phyloP scores from a whole-genome alignment of 352 stramenopile genomes.

The Phytophthora meadii region DNA sequence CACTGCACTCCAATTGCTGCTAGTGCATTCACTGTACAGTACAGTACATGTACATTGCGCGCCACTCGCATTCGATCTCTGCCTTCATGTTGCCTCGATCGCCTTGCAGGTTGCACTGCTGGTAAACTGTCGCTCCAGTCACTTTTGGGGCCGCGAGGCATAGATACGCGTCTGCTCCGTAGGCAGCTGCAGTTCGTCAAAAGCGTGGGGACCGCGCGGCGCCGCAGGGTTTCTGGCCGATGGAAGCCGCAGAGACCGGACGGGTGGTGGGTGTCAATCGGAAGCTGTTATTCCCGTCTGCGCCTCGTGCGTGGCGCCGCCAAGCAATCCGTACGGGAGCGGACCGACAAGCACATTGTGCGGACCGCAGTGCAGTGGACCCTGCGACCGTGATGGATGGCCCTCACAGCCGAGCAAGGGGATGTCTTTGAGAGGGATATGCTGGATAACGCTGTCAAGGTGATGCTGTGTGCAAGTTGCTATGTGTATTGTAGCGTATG shows the following conservation, averaged over 20 bases:
- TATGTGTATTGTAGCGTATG: too few species aligned
- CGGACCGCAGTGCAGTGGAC: background rate
- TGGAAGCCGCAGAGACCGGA: constrained; percentile 21
- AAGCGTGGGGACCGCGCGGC: constrained; percentile 4
- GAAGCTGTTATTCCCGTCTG: too few species aligned
- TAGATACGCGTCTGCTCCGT: constrained; percentile 22
- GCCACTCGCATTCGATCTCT: background rate
- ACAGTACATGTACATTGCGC: too few species aligned
- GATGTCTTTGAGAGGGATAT: background rate
- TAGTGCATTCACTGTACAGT: too few species aligned
- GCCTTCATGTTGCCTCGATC: constrained; percentile 1
- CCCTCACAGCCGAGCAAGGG: background rate
- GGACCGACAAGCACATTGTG: constrained; percentile 1
- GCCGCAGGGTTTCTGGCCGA: constrained; percentile 16
- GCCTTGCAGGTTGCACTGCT: background rate
- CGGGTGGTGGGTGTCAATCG: background rate
- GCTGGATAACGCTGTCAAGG: background rate
- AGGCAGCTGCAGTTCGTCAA: constrained; percentile 23
- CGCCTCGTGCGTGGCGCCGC: constrained; percentile 12
- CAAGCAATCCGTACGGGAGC: constrained; percentile 2
- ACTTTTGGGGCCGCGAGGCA: constrained; percentile 9
- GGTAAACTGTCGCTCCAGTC: constrained; percentile 7
- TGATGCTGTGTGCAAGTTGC: too few species aligned
- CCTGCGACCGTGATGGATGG: constrained; percentile 14
- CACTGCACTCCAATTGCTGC: background rate